Percentiles rank a stretch among this genome's conserved stretches.
These are phyloP conservation scores for Solanum ossicruentum DNA, from an alignment of 257 asterid species.

Conservation along the genomic window DNA sequence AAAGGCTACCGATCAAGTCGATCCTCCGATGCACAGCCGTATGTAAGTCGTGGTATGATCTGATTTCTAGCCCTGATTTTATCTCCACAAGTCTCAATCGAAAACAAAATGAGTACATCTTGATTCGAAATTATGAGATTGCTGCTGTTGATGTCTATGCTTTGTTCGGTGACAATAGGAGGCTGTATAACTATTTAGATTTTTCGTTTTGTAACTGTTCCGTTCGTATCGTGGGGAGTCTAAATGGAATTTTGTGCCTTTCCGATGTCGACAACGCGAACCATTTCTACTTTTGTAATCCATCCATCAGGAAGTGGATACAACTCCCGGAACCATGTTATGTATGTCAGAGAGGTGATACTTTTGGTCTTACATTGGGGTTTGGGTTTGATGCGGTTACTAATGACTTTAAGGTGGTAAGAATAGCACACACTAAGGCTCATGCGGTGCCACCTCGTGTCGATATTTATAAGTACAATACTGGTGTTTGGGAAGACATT, in stretches of 20 bases:
- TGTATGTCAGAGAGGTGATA: background rate
- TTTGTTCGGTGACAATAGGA: background rate
- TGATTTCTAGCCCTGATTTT: background rate
- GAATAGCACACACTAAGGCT: background rate
- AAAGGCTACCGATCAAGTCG: background rate
- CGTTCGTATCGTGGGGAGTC: background rate
- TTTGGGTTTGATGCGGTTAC: background rate
- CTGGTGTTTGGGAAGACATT: background rate
- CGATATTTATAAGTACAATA: background rate
- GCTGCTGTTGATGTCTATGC: background rate
- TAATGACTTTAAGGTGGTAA: background rate
- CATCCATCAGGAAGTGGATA: background rate
- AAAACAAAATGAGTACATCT: background rate
- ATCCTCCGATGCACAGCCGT: constrained; percentile 3
- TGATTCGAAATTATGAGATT: background rate
- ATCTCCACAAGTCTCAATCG: background rate
- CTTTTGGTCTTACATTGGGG: background rate
- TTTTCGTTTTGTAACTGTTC: background rate
- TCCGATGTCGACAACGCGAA: background rate
- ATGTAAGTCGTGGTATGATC: constrained; percentile 1
- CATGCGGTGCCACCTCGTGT: background rate
- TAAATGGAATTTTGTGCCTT: background rate
- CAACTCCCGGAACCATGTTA: background rate
- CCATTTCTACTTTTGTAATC: background rate
- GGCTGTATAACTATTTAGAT: background rate